A percentile compares a stretch with the other conserved stretches of the same genome.
Evolutionary conservation across 768 basidiomycete species (phyloP).

Genomic region (Lentinula lateritia): DNA sequence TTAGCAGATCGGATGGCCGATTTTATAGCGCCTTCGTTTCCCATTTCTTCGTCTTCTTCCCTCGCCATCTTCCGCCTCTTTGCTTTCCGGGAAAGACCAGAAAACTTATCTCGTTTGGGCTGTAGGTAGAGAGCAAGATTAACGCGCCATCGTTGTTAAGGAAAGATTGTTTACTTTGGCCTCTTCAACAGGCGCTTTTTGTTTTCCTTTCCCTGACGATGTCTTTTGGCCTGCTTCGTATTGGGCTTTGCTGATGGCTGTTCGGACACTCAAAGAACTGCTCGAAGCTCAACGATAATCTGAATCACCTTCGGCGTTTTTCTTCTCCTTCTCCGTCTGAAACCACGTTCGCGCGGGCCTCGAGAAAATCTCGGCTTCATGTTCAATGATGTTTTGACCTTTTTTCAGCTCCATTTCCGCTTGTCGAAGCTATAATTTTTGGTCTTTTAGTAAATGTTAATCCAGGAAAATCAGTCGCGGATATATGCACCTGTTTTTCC

Average conservation of each 20-base stretch:
- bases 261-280: neutral
- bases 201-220: constrained; percentile 30
- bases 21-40: constrained; percentile 47
- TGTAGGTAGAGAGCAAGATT: constrained; percentile 20
- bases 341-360: constrained; percentile 99
- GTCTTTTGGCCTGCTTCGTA: constrained; percentile 54
- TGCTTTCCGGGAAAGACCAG: constrained; percentile 80
- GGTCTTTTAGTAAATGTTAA: neutral
- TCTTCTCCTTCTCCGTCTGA: constrained; percentile 82
- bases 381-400: constrained; percentile 92
- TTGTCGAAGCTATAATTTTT: constrained; percentile 55
- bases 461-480: neutral
- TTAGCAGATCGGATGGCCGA: constrained; percentile 87
- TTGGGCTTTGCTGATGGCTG: constrained; percentile 72
- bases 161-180: constrained; percentile 32
- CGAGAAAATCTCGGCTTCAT: constrained; percentile 87
- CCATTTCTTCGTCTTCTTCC: constrained; percentile 69
- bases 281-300: constrained; percentile 2
- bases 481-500: constrained; percentile 71
- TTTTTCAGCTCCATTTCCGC: constrained; percentile 97
- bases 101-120: constrained; percentile 73
- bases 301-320: constrained; percentile 63
- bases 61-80: constrained; percentile 86
- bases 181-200: constrained; percentile 25
- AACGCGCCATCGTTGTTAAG: neutral